These are phyloP conservation scores for Backusella parvicylindrica DNA, from an alignment of 192 early-diverging fungal genomes.

Conservation along the genomic window DNA sequence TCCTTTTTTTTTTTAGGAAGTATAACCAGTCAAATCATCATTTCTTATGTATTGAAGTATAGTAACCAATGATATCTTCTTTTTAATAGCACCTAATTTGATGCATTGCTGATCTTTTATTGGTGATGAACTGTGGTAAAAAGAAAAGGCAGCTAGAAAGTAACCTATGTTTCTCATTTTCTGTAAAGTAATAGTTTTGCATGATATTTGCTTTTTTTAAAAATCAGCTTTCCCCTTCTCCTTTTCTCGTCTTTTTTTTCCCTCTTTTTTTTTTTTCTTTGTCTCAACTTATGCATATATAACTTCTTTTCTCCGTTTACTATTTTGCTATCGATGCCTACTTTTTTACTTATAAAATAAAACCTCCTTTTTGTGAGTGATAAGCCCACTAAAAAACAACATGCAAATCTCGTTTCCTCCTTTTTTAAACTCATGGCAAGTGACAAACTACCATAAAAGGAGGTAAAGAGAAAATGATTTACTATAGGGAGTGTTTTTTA, in stretches of 20 bases:
- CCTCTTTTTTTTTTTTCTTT: neutral
- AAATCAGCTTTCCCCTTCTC: neutral
- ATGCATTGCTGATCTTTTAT: neutral
- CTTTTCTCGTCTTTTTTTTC: neutral
- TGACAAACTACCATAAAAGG: neutral
- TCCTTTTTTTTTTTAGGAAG: neutral
- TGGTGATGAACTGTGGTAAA: neutral
- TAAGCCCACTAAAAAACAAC: neutral
- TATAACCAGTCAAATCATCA: neutral
- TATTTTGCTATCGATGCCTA: neutral
- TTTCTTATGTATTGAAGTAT: no score
- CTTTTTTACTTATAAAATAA: neutral
- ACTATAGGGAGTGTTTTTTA: neutral
- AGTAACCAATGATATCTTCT: neutral
- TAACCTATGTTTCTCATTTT: constrained; percentile 1
- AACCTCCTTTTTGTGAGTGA: neutral
- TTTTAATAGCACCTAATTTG: neutral
- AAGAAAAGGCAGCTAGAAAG: no score
- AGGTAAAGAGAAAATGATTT: neutral
- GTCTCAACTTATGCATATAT: neutral
- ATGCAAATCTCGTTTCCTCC: neutral
- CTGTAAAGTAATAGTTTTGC: neutral
- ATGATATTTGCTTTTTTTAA: neutral
- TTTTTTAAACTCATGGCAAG: neutral
- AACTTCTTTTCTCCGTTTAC: neutral